These are phyloP conservation scores for Myriosclerotinia scirpicola DNA, from an alignment of 2,329 filamentous ascomycete genomes.

Conservation along the genomic window DNA sequence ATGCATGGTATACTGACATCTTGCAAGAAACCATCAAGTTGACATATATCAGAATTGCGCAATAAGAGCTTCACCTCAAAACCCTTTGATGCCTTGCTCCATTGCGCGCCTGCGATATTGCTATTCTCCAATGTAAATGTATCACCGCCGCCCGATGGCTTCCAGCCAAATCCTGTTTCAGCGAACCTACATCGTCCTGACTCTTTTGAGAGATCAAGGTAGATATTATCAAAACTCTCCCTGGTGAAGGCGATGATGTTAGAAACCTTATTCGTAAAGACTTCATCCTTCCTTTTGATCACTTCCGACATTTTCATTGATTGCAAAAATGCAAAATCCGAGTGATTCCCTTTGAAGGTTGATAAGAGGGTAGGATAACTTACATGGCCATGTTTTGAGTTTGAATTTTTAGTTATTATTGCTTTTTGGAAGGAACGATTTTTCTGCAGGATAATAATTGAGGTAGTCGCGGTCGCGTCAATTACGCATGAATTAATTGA, in stretches of 20 bases:
- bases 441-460: slow-evolving; percentile 9
- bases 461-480: slow-evolving; percentile 17
- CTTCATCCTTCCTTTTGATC: slow-evolving; percentile 5
- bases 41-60: slow-evolving; percentile 79
- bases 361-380: neutral
- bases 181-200: slow-evolving; percentile 92
- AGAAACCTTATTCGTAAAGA: slow-evolving; percentile 17
- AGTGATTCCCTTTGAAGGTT: neutral
- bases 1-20: slow-evolving; percentile 53
- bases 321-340: neutral
- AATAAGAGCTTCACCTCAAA: slow-evolving; percentile 92
- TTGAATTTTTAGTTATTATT: slow-evolving; percentile 1
- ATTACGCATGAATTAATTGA: slow-evolving; percentile 18
- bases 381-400: slow-evolving; percentile 24
- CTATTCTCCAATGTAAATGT: slow-evolving; percentile 89
- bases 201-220: slow-evolving; percentile 91
- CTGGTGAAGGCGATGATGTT: slow-evolving; percentile 42
- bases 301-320: neutral
- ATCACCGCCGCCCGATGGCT: slow-evolving; percentile 80
- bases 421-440: slow-evolving; percentile 12
- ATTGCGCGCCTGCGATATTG: slow-evolving; percentile 85
- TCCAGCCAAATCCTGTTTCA: slow-evolving; percentile 94
- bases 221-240: slow-evolving; percentile 97
- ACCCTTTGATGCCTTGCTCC: slow-evolving; percentile 89
- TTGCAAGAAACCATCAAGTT: slow-evolving; percentile 91